Evolutionary conservation across 805 yeast species (phyloP).

Genomic region (Saturnispora kantuleensis): DNA sequence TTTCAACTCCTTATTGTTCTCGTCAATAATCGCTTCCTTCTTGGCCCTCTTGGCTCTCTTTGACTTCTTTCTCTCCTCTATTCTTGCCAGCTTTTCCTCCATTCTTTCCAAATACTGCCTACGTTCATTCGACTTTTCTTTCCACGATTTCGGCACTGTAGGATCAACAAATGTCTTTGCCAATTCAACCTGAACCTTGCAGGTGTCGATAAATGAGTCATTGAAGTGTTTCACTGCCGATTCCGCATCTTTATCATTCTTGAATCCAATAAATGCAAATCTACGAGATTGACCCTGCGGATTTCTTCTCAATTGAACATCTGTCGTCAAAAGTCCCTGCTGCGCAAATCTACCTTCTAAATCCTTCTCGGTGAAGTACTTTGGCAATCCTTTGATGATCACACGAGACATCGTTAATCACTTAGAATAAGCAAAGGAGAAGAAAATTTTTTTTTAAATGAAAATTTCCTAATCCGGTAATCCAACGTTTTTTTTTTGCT

Average conservation of each 20-base stretch:
- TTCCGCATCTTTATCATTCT: constrained; percentile 62
- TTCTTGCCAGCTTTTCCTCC: constrained; percentile 39
- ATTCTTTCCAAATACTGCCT: constrained; percentile 41
- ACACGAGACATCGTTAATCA: constrained; percentile 59
- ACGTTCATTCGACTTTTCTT: constrained; percentile 37
- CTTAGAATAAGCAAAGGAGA: background rate
- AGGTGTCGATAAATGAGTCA: constrained; percentile 72
- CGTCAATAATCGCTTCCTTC: constrained; percentile 51
- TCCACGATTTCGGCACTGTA: constrained; percentile 59
- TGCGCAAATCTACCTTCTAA: constrained; percentile 52
- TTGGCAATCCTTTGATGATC: constrained; percentile 84
- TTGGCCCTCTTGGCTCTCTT: constrained; percentile 27
- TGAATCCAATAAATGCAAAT: constrained; percentile 89
- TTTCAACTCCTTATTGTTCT: constrained; percentile 50
- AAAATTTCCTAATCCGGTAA: background rate
- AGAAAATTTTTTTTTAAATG: background rate
- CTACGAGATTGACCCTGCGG: constrained; percentile 80
- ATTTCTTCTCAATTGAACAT: constrained; percentile 75
- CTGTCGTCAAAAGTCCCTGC: constrained; percentile 51
- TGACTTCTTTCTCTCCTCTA: constrained; percentile 38
- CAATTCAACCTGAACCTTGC: constrained; percentile 63
- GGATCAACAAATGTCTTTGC: constrained; percentile 88
- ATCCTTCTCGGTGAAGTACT: constrained; percentile 64
- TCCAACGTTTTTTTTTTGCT: too few species aligned
- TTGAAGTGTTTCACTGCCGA: constrained; percentile 70